Conservation (phyloP, 306 rosid species). For the Corylus heterophylla region DNA sequence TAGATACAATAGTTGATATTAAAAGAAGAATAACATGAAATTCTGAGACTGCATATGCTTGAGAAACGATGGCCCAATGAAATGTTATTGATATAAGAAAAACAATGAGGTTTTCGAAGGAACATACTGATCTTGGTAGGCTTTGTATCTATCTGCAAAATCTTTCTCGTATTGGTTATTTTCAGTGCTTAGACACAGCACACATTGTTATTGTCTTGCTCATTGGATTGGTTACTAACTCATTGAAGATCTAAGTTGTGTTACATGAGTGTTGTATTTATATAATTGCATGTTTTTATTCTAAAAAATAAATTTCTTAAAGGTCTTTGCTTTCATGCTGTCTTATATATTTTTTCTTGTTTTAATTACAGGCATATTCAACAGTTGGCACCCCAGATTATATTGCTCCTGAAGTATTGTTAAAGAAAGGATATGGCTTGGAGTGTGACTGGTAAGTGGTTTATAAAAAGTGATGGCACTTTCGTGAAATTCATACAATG, state of each 20-base stretch:
- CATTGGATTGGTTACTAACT: background rate
- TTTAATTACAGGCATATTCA: conserved; percentile 74
- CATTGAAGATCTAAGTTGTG: conserved; percentile 18
- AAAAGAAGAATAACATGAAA: background rate
- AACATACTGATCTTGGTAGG: background rate
- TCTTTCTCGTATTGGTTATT: conserved; percentile 9
- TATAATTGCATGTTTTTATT: conserved; percentile 15
- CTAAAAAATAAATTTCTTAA: conserved; percentile 1
- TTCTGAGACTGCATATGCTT: background rate
- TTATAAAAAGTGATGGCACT: conserved; percentile 4
- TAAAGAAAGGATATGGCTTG: conserved; percentile 83
- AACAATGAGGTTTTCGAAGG: background rate
- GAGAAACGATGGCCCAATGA: background rate
- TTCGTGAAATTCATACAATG: conserved; percentile 8
- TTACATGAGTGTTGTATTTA: conserved; percentile 3
- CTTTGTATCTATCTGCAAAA: background rate
- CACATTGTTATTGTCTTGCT: background rate
- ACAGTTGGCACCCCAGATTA: conserved; percentile 96
- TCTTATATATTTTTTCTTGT: conserved; percentile 26
- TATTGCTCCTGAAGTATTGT: conserved; percentile 86
- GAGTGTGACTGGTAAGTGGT: conserved; percentile 86
- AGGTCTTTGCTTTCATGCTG: conserved; percentile 18
- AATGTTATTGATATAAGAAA: background rate
- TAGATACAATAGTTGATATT: background rate
- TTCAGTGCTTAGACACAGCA: conserved; percentile 5